Base-by-base conservation (phyloP, 331 rosid species). In the Spiraea crenata region DNA sequence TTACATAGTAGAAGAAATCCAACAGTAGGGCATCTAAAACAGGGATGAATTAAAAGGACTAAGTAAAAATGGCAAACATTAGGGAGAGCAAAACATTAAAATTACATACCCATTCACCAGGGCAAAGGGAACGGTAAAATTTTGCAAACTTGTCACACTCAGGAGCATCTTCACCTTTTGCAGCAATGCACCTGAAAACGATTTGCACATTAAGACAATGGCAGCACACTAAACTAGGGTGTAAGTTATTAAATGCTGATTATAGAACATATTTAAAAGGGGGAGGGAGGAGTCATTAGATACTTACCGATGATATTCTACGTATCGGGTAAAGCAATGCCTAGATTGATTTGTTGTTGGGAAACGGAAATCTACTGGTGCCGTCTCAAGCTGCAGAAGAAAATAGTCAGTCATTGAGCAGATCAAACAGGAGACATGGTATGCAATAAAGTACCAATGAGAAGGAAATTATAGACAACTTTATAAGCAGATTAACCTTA, bases 261-360 rank as follows among this genome's bases (percentile, higher is more conserved):
- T 61, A 15, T 35, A 76, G 46, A 62, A 34, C 50, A 48, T 46
- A 9, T 17, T 9, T 38, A 46, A 12, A 1, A 0, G 57, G 38
- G 3, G 1, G 69, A 15, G 73, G 42, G 71, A 48, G 46, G 40
- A 66, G 55, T 45, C 59, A 39, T 25, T 31, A 45, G 40, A 42
- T 16, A 15, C 67, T 64, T 82, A 89, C 99, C 99, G 82, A 56
- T 91, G 96, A 84, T 80, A 86, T 78, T 91, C 99, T 51, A 93
- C 54, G 55, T 93, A 91, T 63, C 95, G 89, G 67, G 99, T 93
- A 74, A 93, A 93, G 82, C 99, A 93, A 85, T 93, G 99, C 92
- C 96, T 91, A 5, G 97, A 87, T 77, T 91, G 99, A 78, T 93
- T 93, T 40, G 99, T 93, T 48, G 97, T 93, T 63, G 99, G 99